Evolutionary conservation across 23 red algal genomes (phyloP).

Genomic region (Gracilaria domingensis): DNA sequence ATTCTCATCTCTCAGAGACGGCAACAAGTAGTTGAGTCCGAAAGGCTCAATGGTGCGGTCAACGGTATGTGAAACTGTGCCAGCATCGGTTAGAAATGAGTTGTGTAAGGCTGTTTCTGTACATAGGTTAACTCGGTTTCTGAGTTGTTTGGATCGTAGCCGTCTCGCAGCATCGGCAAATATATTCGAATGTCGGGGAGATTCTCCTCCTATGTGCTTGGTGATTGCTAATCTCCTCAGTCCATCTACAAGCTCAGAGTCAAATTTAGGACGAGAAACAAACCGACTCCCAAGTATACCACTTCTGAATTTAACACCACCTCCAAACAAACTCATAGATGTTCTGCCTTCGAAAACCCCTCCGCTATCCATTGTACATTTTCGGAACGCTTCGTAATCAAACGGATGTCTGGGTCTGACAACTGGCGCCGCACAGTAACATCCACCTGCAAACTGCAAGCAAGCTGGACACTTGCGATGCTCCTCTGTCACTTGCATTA

Average conservation of each 20-base stretch:
- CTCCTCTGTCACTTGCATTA: conserved; percentile 19
- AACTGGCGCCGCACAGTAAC: neutral
- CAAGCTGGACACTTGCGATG: conserved; percentile 25
- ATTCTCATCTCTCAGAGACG: neutral
- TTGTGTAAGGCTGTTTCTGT: neutral
- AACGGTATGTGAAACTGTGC: no score
- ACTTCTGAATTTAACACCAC: conserved; percentile 2
- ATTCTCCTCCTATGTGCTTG: conserved; percentile 3
- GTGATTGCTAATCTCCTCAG: conserved; percentile 7
- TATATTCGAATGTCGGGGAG: conserved; percentile 21
- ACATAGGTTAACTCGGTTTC: neutral
- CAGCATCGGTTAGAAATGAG: neutral
- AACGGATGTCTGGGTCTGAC: conserved; percentile 29
- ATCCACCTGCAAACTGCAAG: neutral
- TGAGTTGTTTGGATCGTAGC: no score
- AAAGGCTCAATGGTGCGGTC: neutral
- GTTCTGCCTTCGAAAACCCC: conserved; percentile 24
- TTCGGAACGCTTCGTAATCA: conserved; percentile 9
- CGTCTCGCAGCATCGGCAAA: neutral
- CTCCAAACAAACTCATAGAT: neutral
- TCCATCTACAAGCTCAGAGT: conserved; percentile 9
- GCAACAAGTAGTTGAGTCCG: neutral
- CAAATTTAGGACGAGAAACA: neutral
- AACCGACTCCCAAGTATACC: conserved; percentile 1
- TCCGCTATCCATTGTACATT: neutral